These are phyloP conservation scores for Ampelomyces quisqualis DNA, from an alignment of 2,329 filamentous ascomycete genomes.

Conservation along the genomic window DNA sequence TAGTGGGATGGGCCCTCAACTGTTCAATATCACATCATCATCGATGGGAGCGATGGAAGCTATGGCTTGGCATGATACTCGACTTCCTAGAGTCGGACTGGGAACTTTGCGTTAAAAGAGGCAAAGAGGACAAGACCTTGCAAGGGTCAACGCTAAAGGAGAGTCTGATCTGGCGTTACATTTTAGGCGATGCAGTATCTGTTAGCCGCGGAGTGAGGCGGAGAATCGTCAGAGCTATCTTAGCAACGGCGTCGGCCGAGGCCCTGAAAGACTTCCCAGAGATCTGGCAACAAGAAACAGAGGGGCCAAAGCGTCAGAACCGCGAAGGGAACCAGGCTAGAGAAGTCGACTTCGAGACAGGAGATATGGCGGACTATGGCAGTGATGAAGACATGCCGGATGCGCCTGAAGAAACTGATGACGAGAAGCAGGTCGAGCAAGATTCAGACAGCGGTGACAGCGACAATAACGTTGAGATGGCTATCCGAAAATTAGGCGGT, in stretches of 20 bases:
- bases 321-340: conserved; percentile 60
- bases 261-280: conserved; percentile 60
- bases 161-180: conserved; percentile 63
- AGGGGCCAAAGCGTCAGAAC: conserved; percentile 46
- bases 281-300: conserved; percentile 67
- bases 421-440: conserved; percentile 2
- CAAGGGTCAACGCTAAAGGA: conserved; percentile 46
- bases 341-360: conserved; percentile 56
- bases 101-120: conserved; percentile 52
- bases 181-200: conserved; percentile 45
- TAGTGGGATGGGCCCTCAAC: conserved; percentile 90
- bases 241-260: conserved; percentile 63
- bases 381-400: conserved; percentile 38
- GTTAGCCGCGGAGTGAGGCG: conserved; percentile 46
- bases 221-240: conserved; percentile 64
- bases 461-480: conserved; percentile 26
- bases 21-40: conserved; percentile 72
- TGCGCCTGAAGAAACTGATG: conserved; percentile 7
- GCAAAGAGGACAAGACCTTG: conserved; percentile 14
- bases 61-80: conserved; percentile 78
- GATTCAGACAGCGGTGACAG: conserved; percentile 5
- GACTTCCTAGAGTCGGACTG: conserved; percentile 75
- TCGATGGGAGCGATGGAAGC: conserved; percentile 78
- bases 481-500: conserved; percentile 42
- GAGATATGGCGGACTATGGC: conserved; percentile 60